phyloP scores from a whole-genome alignment of 768 basidiomycete genomes.

The Mycena alexandri region DNA sequence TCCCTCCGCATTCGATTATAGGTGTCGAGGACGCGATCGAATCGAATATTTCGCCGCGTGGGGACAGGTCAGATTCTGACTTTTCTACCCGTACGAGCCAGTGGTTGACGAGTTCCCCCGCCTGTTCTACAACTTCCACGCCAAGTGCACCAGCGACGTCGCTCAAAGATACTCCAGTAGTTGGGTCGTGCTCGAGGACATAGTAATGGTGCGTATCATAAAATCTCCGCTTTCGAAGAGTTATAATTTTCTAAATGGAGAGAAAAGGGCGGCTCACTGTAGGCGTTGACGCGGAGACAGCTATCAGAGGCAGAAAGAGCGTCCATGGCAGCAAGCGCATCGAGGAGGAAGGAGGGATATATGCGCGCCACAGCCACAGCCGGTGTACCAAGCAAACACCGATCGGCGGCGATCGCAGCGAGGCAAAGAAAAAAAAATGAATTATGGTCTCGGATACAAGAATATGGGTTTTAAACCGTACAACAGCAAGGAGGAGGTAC shows the following conservation, averaged over 20 bases:
- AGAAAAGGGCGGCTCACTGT: too few relatives aligned
- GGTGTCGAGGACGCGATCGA: conserved; percentile 63
- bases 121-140: conserved; percentile 78
- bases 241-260: too few relatives aligned
- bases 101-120: conserved; percentile 83
- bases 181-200: conserved; percentile 75
- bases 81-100: conserved; percentile 84
- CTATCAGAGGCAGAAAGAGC: conserved; percentile 50
- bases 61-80: conserved; percentile 42
- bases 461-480: too few relatives aligned
- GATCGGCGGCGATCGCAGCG: too few relatives aligned
- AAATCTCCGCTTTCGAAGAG: conserved; percentile 44
- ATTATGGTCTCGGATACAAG: too few relatives aligned
- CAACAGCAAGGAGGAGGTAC: too few relatives aligned
- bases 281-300: too few relatives aligned
- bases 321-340: conserved; percentile 50
- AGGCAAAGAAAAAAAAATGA: too few relatives aligned
- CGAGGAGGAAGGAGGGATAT: conserved; percentile 13
- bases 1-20: conserved; percentile 58
- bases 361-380: conserved; percentile 18
- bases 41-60: conserved; percentile 55
- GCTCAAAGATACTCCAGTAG: conserved; percentile 62
- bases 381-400: neutral
- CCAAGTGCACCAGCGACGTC: conserved; percentile 73
- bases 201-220: conserved; percentile 87